Evolutionary conservation across 176 grass and related monocot genomes (phyloP), one percentile per base, ranked within the genome.

Genomic region (Rhynchospora pubera): DNA sequence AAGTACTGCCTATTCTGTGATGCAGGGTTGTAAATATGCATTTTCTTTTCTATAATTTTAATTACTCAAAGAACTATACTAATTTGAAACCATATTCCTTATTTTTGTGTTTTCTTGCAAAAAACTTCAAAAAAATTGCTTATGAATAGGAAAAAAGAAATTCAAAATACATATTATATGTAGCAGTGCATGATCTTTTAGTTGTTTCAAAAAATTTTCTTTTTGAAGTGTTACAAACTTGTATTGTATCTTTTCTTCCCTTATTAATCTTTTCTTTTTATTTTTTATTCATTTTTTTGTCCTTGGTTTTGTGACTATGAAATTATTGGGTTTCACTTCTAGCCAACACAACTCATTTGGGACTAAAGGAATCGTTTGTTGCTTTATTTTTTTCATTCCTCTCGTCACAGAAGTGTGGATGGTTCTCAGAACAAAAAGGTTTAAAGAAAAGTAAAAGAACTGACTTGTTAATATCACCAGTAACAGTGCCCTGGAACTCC

Each of bases 381-480:
- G 0, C 24, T 74, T 47, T 12, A 8, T 23, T 72, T 12, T 24
- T 22, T 74, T 26, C 21, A 61, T 39, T 39, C 34, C 11, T 18
- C 13, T 56, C 57, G 67, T 45, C 58, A 50, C 11, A 57, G 46
- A 62, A 42, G 7, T 65, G 77, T 4, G 21, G 79, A 47, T 34
- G 8, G 46, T 15, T 79, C 26, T 70, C 62, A 50, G 42, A 51
- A 83, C 9, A 57, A 84, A 24, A 42, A 81, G 12, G 65, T 55
- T 34, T 18, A 42, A 70, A 32, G 15, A 30, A 55, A 60, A 21
- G 5, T 83, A 65, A 21, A 77, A 86, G 53, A 9, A 88, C 94
- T 86, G 53, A 98, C 96, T 98, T 98, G 84, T 98, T 98, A 89
- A 98, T 93, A 64, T 98, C 96, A 87, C 96, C 96, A 64, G 96